phyloP scores from a whole-genome alignment of 2,329 filamentous ascomycete species.

The Ceratocystis lukuohia region DNA sequence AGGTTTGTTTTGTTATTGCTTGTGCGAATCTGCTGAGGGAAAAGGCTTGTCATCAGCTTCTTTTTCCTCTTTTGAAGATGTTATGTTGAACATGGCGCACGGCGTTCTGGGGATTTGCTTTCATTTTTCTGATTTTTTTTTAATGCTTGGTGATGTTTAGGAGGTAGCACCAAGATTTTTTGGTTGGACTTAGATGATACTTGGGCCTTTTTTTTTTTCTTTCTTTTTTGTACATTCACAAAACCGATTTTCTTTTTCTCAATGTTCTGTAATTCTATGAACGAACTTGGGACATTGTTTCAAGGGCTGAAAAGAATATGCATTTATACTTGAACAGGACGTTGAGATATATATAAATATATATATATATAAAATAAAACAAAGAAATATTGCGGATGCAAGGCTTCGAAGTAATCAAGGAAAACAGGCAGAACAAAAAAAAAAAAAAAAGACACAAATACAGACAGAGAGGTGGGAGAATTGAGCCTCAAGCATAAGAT shows the following conservation, averaged over 20 bases:
- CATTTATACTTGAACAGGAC: too few species aligned
- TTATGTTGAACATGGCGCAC: neutral
- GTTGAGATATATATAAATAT: too few species aligned
- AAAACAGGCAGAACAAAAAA: neutral
- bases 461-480: too few species aligned
- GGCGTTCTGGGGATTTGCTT: neutral
- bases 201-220: too few species aligned
- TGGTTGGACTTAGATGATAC: too few species aligned
- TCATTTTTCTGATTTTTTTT: neutral
- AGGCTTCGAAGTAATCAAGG: neutral
- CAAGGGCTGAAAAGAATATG: too few species aligned
- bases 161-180: neutral
- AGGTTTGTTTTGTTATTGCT: neutral
- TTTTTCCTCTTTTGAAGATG: neutral
- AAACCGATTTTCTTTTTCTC: too few species aligned
- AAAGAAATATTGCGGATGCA: neutral
- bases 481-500: neutral
- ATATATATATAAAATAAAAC: neutral
- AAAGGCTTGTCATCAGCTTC: neutral
- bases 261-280: too few species aligned
- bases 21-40: neutral
- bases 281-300: too few species aligned
- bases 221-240: too few species aligned
- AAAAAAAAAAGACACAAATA: too few species aligned
- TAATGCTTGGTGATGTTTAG: neutral